Evolutionary conservation across 345 rosid species (phyloP).

Genomic region (Rubroshorea leprosula): DNA sequence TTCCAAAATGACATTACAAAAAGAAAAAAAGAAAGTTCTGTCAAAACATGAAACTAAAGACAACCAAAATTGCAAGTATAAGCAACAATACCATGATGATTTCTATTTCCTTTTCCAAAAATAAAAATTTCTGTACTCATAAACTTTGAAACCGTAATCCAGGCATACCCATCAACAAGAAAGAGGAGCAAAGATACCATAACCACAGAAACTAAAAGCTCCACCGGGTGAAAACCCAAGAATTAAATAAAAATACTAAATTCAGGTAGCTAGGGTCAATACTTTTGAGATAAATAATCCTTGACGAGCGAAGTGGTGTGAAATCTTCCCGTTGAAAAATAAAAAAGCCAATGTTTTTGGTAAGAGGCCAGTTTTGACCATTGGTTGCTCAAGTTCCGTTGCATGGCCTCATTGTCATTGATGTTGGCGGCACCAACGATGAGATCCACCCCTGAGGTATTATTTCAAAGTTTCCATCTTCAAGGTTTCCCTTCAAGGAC

Average conservation of each 20-base stretch:
- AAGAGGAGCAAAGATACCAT: too few species aligned
- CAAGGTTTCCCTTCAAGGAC: too few species aligned
- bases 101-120: too few species aligned
- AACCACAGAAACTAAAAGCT: too few species aligned
- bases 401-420: conserved; percentile 66
- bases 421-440: conserved; percentile 29
- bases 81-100: too few species aligned
- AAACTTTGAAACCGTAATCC: too few species aligned
- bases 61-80: background rate
- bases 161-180: too few species aligned
- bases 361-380: conserved; percentile 67
- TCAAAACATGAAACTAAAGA: background rate
- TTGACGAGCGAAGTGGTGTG: conserved; percentile 83
- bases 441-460: conserved; percentile 8
- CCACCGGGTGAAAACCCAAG: too few species aligned
- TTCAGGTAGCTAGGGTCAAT: background rate
- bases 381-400: conserved; percentile 78
- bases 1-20: background rate
- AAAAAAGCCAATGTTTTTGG: conserved; percentile 54
- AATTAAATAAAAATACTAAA: background rate
- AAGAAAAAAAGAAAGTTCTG: background rate
- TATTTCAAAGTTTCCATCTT: conserved; percentile 11
- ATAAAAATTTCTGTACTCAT: too few species aligned
- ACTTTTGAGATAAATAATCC: conserved; percentile 63
- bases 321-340: conserved; percentile 52